These are phyloP conservation scores for Nicotiana noctiflora DNA, from an alignment of 257 asterid species.

Conservation along the genomic window DNA sequence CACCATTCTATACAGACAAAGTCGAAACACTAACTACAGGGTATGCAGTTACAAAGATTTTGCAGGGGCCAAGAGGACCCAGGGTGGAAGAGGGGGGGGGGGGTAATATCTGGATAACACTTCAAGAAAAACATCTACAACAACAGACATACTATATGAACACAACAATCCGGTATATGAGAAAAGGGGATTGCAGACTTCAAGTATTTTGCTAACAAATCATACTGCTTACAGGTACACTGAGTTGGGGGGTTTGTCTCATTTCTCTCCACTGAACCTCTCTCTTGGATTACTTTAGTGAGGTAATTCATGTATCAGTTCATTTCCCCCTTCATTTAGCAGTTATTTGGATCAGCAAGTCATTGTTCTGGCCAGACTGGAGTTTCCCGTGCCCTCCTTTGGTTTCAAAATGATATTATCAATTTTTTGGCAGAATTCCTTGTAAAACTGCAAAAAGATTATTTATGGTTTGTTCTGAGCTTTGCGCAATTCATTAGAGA, in stretches of 20 bases:
- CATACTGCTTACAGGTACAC: not conserved
- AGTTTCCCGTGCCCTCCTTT: constrained; percentile 36
- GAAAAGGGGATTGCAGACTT: not conserved
- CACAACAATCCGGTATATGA: not conserved
- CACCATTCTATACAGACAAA: not conserved
- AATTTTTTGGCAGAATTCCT: constrained; percentile 48
- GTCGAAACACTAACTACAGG: not conserved
- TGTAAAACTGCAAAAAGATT: constrained; percentile 61
- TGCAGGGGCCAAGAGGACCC: not conserved
- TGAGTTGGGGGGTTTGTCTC: constrained; percentile 15
- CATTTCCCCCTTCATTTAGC: constrained; percentile 19
- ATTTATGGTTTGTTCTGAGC: not conserved
- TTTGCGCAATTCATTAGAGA: not conserved
- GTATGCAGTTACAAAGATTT: not conserved
- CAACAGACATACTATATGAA: not conserved
- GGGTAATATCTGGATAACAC: not conserved
- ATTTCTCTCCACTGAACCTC: no score
- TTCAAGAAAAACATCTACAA: not conserved
- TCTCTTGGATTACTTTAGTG: no score
- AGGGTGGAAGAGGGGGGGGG: not conserved
- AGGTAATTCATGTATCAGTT: no score
- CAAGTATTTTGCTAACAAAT: not conserved
- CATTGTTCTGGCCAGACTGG: constrained; percentile 38
- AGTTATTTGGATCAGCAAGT: constrained; percentile 39
- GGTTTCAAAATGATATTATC: constrained; percentile 63